Evolutionary conservation across 208 protist species (phyloP).

Genomic region (Leishmania turanica): DNA sequence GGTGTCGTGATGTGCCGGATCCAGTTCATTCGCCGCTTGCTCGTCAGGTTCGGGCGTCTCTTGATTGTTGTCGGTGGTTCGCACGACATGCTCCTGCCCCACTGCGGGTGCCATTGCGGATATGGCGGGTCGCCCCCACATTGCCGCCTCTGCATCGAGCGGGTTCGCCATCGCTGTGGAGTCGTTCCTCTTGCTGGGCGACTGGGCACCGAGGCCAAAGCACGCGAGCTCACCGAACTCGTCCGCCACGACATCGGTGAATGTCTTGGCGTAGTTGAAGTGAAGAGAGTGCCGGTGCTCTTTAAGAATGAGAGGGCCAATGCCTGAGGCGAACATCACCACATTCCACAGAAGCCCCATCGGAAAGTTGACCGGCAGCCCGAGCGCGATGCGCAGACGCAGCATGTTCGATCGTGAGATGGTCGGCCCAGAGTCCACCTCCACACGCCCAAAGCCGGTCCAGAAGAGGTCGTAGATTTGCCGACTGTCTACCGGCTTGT

Average conservation of each 20-base stretch:
- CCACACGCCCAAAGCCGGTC: constrained; percentile 73
- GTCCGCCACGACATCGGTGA: constrained; percentile 47
- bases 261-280: constrained; percentile 36
- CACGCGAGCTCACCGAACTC: constrained; percentile 40
- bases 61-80: background rate
- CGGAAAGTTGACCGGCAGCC: constrained; percentile 49
- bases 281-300: constrained; percentile 41
- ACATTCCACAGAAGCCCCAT: constrained; percentile 79
- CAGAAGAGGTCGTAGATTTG: constrained; percentile 53
- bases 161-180: constrained; percentile 16
- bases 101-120: constrained; percentile 4
- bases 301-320: constrained; percentile 43
- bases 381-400: constrained; percentile 42
- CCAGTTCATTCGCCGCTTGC: background rate
- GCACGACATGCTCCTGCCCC: background rate
- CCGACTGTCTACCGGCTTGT: constrained; percentile 20
- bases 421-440: constrained; percentile 66
- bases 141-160: constrained; percentile 6
- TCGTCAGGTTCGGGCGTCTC: background rate
- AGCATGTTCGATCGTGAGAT: constrained; percentile 48
- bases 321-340: constrained; percentile 54
- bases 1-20: background rate
- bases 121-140: constrained; percentile 7
- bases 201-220: constrained; percentile 36
- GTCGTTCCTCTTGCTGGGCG: background rate